Evolutionary conservation across 345 rosid species (phyloP), one percentile per base, ranked within the genome.

Genomic region (Populus tremula): DNA sequence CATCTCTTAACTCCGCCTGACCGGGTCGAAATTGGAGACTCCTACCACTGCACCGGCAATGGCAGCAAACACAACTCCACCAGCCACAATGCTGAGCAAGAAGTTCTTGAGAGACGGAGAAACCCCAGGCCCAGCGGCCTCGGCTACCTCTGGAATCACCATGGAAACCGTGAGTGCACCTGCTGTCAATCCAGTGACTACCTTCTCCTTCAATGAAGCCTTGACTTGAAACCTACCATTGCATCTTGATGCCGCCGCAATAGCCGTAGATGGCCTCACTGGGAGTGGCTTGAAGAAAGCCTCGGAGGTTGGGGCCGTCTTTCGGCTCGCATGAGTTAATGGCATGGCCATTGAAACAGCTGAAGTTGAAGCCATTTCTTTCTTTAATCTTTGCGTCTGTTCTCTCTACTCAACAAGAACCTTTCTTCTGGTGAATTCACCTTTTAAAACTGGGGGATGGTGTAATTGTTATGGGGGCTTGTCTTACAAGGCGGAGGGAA

Each of bases 21-120:
- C 94, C 53, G 91, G 93, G 77, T 88, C 90, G 83, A 90, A 90
- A 81, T 91, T 94, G 87, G 97, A 43, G 23, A 94, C 98, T 5
- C 94, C 96, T 20, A 92, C 61, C 50, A 94, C 88, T 2, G 82
- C 98, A 47, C 97, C 98, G 10, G 89, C 65, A 70, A 94, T 38
- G 68, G 68, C 92, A 17, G 8, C 76, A 50, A 88, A 87, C 70
- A 94, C 93, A 20, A 87, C 83, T 6, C 96, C 96, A 53, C 97
- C 97, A 1, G 97, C 93, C 9, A 63, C 88, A 76, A 92, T 90
- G 84, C 98, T 94, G 72, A 91, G 92, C 93, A 94, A 87, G 90
- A 92, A 94, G 88, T 92, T 94, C 85, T 92, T 90, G 82, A 92
- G 97, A 27, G 98, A 94, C 35, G 97, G 97, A 67, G 93, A 82